Conservation (phyloP, 768 basidiomycete species). For the Boletus rex-veris region DNA sequence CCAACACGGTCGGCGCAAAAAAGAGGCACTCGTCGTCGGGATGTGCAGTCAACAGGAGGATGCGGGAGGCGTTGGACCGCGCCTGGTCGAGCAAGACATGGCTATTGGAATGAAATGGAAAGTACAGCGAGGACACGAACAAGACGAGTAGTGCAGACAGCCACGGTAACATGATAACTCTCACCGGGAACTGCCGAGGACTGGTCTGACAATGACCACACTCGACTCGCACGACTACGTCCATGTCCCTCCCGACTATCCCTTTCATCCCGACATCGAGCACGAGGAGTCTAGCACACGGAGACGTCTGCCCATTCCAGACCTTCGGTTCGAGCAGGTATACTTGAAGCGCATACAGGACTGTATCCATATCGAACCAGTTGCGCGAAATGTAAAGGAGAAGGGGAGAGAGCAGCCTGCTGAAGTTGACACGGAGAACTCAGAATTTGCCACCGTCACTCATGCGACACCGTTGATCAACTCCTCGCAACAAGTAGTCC, state of each 20-base stretch:
- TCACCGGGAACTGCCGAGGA: constrained; percentile 20
- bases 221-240: constrained; percentile 18
- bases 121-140: constrained; percentile 24
- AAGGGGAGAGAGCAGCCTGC: constrained; percentile 27
- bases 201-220: constrained; percentile 23
- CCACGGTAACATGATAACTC: constrained; percentile 7
- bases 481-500: constrained; percentile 36
- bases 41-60: constrained; percentile 84
- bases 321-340: constrained; percentile 72
- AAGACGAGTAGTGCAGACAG: constrained; percentile 12
- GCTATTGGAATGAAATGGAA: constrained; percentile 24
- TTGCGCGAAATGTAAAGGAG: constrained; percentile 21
- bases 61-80: constrained; percentile 8
- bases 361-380: constrained; percentile 44
- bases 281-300: constrained; percentile 20
- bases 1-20: constrained; percentile 80
- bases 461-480: constrained; percentile 29
- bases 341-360: constrained; percentile 60
- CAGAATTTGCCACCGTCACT: constrained; percentile 18
- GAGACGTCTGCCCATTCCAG: constrained; percentile 60
- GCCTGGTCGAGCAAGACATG: constrained; percentile 15
- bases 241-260: constrained; percentile 16
- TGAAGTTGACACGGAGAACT: constrained; percentile 18
- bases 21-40: constrained; percentile 96
- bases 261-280: constrained; percentile 9